Conservation (phyloP, 1,284 basidiomycete genomes). For the Cerioporus squamosus region DNA sequence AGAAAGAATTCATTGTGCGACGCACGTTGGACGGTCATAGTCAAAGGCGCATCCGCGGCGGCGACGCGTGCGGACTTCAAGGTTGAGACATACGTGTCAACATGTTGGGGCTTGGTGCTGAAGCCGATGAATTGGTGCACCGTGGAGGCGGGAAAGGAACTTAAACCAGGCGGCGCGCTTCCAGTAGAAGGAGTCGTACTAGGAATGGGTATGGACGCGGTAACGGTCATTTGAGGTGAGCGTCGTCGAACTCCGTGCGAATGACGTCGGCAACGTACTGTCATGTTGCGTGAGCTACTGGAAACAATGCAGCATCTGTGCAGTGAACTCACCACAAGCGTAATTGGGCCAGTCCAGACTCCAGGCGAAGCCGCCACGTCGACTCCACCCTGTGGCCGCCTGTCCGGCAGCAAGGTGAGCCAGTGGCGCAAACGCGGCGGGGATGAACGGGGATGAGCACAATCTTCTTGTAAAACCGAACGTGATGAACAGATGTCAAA, state of each 20-base stretch:
- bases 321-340: conserved; percentile 40
- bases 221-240: conserved; percentile 17
- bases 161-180: conserved; percentile 13
- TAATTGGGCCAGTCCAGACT: conserved; percentile 38
- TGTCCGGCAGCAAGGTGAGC: conserved; percentile 36
- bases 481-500: conserved; percentile 1
- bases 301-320: too few relatives aligned
- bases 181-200: conserved; percentile 13
- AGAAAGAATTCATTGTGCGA: not conserved
- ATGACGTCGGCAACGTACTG: conserved; percentile 24
- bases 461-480: conserved; percentile 12
- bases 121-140: conserved; percentile 38
- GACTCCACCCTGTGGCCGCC: conserved; percentile 36
- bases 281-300: too few relatives aligned
- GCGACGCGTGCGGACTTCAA: conserved; percentile 47
- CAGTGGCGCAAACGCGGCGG: conserved; percentile 32
- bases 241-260: conserved; percentile 28
- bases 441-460: conserved; percentile 6
- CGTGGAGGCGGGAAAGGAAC: conserved; percentile 23
- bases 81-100: conserved; percentile 53
- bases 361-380: conserved; percentile 43
- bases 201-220: not conserved
- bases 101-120: conserved; percentile 55
- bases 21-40: conserved; percentile 52
- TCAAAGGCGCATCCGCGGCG: conserved; percentile 42